phyloP scores from a whole-genome alignment of 2,329 filamentous ascomycete genomes.

The Elsinoe australis region DNA sequence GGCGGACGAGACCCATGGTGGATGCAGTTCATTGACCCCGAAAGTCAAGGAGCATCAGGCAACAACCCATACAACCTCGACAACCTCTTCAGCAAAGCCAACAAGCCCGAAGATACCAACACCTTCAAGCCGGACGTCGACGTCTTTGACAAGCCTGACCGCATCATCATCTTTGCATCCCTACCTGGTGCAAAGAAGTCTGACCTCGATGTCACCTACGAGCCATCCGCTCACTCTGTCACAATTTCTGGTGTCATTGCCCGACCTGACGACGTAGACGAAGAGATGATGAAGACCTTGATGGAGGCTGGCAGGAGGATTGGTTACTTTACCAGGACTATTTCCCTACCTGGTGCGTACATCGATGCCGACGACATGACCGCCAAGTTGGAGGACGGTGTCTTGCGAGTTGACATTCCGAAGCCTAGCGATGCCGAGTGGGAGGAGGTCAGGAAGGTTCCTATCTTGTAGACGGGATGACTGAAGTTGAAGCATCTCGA shows the following conservation, averaged over 20 bases:
- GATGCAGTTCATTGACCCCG: no score
- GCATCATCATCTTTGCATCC: slow-evolving; percentile 63
- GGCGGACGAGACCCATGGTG: no score
- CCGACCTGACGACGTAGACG: slow-evolving; percentile 57
- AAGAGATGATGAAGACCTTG: slow-evolving; percentile 60
- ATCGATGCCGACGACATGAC: slow-evolving; percentile 58
- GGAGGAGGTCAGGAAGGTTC: slow-evolving; percentile 50
- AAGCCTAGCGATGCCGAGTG: slow-evolving; percentile 60
- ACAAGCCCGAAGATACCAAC: slow-evolving; percentile 30
- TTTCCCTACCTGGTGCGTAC: slow-evolving; percentile 43
- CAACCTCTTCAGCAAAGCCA: slow-evolving; percentile 22
- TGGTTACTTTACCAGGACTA: slow-evolving; percentile 64
- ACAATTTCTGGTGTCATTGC: slow-evolving; percentile 65
- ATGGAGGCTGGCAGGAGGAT: slow-evolving; percentile 60
- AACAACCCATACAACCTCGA: slow-evolving; percentile 32
- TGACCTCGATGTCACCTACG: slow-evolving; percentile 69
- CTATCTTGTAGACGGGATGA: slow-evolving; percentile 38
- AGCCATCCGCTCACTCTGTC: slow-evolving; percentile 58
- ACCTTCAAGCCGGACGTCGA: slow-evolving; percentile 58
- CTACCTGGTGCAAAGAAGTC: slow-evolving; percentile 73
- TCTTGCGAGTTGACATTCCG: slow-evolving; percentile 68
- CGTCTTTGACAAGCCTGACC: slow-evolving; percentile 59
- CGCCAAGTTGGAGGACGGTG: slow-evolving; percentile 70
- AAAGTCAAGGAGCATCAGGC: no score
- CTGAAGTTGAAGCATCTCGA: neutral